These are phyloP conservation scores for Moesziomyces sp. DNA, from an alignment of 1,284 basidiomycete species.

Conservation along the genomic window DNA sequence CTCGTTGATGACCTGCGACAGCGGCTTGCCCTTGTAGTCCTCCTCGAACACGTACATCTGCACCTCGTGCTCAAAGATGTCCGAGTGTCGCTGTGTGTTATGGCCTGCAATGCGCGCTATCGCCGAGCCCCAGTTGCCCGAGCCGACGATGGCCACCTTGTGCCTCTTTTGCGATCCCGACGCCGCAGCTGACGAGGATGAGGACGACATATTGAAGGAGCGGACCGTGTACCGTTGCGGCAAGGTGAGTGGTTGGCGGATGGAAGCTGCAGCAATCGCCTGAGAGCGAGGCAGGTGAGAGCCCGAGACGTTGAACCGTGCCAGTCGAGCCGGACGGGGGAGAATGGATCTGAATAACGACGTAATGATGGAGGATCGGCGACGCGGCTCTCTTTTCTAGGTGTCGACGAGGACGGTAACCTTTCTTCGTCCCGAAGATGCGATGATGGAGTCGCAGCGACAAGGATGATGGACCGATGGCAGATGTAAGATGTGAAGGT, in stretches of 20 bases:
- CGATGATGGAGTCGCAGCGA: neutral
- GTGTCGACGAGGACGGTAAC: too few species aligned
- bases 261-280: neutral
- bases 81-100: conserved; percentile 70
- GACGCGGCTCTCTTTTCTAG: neutral
- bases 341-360: conserved; percentile 22
- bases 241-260: conserved; percentile 9
- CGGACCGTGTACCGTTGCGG: conserved; percentile 5
- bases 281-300: conserved; percentile 2
- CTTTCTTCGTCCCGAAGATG: neutral
- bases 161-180: conserved; percentile 68
- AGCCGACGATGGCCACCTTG: conserved; percentile 73
- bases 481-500: neutral
- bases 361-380: conserved; percentile 20
- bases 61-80: conserved; percentile 62
- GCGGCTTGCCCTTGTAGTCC: conserved; percentile 70
- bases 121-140: conserved; percentile 71
- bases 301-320: conserved; percentile 10
- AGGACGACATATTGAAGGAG: conserved; percentile 22
- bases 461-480: neutral
- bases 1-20: conserved; percentile 72
- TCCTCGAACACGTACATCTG: conserved; percentile 66
- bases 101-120: conserved; percentile 72
- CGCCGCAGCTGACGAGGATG: conserved; percentile 13
- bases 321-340: conserved; percentile 38